phyloP scores from a whole-genome alignment of 1,284 basidiomycete species.

The Schizopora paradoxa region DNA sequence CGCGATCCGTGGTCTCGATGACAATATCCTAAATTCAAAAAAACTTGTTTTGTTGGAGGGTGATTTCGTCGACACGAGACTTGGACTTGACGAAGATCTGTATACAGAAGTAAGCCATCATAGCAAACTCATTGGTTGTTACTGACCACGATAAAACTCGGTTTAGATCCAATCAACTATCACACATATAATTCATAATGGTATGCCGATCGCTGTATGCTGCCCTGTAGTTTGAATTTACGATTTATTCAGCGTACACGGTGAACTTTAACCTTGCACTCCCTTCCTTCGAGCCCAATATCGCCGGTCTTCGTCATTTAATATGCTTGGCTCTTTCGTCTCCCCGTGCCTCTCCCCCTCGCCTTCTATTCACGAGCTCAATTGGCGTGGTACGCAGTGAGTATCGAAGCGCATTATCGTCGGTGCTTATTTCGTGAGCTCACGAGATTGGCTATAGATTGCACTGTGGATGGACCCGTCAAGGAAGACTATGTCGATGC shows the following conservation, averaged over 20 bases:
- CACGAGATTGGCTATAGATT: constrained; percentile 15
- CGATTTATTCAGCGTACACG: constrained; percentile 27
- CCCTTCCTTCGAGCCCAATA: constrained; percentile 23
- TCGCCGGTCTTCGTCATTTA: constrained; percentile 21
- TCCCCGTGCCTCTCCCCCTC: constrained; percentile 22
- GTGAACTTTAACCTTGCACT: constrained; percentile 32
- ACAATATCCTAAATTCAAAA: constrained; percentile 17
- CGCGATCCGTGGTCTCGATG: constrained; percentile 24
- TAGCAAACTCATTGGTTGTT: constrained; percentile 13
- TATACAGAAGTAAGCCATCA: constrained; percentile 26
- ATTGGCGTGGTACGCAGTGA: constrained; percentile 28
- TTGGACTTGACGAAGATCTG: constrained; percentile 23
- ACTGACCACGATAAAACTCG: not conserved
- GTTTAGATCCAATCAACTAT: constrained; percentile 12
- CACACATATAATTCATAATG: constrained; percentile 22
- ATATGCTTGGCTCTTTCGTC: constrained; percentile 28
- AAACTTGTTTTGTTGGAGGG: constrained; percentile 29
- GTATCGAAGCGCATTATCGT: not conserved
- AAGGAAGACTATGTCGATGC: constrained; percentile 22
- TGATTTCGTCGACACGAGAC: constrained; percentile 20
- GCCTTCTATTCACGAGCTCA: constrained; percentile 32
- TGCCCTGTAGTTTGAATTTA: not conserved
- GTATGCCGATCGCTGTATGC: not conserved
- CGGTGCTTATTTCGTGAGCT: not conserved
- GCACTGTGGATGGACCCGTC: constrained; percentile 15